Conservation (phyloP, 257 asterid genomes). For the Henckelia pumila region DNA sequence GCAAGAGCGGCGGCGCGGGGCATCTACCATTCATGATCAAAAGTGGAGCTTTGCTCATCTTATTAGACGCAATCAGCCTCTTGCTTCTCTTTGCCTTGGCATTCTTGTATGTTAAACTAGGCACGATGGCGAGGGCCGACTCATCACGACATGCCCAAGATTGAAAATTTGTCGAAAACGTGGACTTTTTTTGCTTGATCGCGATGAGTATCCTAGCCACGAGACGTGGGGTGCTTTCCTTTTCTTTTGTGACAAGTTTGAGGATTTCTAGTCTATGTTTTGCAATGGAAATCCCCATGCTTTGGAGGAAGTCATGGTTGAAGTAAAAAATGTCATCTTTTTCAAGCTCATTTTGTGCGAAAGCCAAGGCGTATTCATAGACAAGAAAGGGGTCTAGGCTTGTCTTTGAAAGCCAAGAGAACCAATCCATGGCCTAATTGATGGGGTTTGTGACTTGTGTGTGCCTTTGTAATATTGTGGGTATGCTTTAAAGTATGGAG, state of each 20-base stretch:
- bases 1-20: neutral
- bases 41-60: neutral
- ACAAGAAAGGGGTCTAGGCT: conserved; percentile 47
- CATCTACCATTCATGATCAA: neutral
- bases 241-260: conserved; percentile 54
- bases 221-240: conserved; percentile 27
- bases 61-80: neutral
- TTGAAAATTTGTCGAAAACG: neutral
- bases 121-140: neutral
- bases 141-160: neutral
- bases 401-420: conserved; percentile 63
- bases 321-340: conserved; percentile 60
- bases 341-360: conserved; percentile 58
- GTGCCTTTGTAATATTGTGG: no score
- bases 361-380: conserved; percentile 47
- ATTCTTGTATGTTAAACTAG: neutral
- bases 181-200: conserved; percentile 37
- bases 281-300: conserved; percentile 60
- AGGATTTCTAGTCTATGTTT: conserved; percentile 74
- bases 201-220: conserved; percentile 45
- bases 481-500: neutral
- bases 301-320: conserved; percentile 75
- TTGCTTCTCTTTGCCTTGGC: neutral
- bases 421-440: conserved; percentile 62
- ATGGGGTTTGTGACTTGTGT: neutral